phyloP scores from a whole-genome alignment of 164 flowering plant species.

The Macadamia integrifolia region DNA sequence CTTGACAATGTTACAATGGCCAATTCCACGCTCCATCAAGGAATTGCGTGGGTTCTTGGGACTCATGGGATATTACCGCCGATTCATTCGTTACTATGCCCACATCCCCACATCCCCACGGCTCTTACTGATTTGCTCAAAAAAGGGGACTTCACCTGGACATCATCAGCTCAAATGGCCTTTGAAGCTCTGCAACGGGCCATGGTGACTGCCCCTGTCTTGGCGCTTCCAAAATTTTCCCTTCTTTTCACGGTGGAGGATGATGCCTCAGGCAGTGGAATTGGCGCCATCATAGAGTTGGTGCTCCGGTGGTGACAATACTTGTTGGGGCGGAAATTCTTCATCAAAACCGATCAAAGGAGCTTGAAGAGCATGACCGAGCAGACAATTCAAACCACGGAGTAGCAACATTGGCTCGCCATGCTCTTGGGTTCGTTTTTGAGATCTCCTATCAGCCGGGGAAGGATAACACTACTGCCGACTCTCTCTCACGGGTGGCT shows the following conservation, averaged over 20 bases:
- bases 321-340: not conserved
- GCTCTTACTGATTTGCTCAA: not conserved
- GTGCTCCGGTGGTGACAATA: not conserved
- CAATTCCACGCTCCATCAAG: not conserved
- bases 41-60: not conserved
- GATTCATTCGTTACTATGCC: too few species aligned
- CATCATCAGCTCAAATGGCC: not conserved
- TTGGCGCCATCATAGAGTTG: not conserved
- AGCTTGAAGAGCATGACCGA: not conserved
- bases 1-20: too few species aligned
- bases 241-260: not conserved
- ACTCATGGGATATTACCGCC: not conserved
- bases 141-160: not conserved
- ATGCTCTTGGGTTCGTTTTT: not conserved
- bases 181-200: not conserved
- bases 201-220: not conserved
- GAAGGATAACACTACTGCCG: not conserved
- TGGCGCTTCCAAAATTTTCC: not conserved
- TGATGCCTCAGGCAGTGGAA: not conserved
- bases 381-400: not conserved
- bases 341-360: not conserved
- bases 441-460: not conserved
- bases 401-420: not conserved
- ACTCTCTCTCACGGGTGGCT: not conserved
- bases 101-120: too few species aligned